Evolutionary conservation across 331 rosid species (phyloP), one percentile per base, ranked within the genome.

Genomic region (Malus hybrid): DNA sequence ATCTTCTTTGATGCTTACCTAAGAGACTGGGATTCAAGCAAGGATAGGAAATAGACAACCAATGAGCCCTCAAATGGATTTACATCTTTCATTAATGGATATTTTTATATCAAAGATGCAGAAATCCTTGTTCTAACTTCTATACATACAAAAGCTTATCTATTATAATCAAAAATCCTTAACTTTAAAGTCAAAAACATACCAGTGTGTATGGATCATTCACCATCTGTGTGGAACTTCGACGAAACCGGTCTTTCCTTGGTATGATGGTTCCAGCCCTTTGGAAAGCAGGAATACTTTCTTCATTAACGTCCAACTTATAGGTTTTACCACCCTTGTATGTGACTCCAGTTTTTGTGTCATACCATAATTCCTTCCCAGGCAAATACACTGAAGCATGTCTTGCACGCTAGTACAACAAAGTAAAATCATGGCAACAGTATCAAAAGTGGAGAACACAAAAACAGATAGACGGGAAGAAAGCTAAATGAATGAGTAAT

Each of bases 181-280:
- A n/a, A 75, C n/a, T 63, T 73, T 20, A 65, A 55, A 66, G 67
- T 62, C 34, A 74, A 52, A 73, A 67, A 81, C 89, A 52, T 90
- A 94, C 99, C 96, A 95, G 88, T 66, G 96, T 92, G 80, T 78
- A 92, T 28, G 99, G 99, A 88, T 95, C 99, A 36, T 95, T 89
- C 27, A 74, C 76, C 99, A 92, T 95, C 86, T 89, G 99, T 11
- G 97, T 89, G 79, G 99, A 90, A 88, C 99, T 92, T 78, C 96
- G 90, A 65, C 97, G 93, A 69, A 86, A 85, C 24, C 97, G 83
- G 83, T 92, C 99, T 81, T 85, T 95, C 87, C 99, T 89, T 5
- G 97, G 82, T 62, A 95, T 70, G 84, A 95, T 92, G 31, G 97
- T 90, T 69, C 99, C 99, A 72, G 85, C 93, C 84, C 91, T 92